Evolutionary conservation across 306 rosid genomes (phyloP), one percentile per base, ranked within the genome.

Genomic region (Sindora glabra): DNA sequence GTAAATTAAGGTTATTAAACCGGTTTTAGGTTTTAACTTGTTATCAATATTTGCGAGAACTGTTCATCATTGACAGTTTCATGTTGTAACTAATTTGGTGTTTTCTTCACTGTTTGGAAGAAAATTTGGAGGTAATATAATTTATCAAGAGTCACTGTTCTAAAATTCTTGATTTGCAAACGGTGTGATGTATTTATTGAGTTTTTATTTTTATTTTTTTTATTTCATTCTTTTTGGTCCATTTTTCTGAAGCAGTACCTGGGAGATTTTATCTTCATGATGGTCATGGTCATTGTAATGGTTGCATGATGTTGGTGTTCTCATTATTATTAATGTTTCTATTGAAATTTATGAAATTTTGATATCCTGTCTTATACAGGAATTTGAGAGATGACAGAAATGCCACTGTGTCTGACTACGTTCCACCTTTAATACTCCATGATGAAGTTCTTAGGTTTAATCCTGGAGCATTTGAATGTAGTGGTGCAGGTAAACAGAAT

Each of bases 401-500:
- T 26, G 78, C 36, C 64, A 75, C 48, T 80, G 22, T 66, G 2
- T 52, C 68, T 68, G 69, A 70, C 58, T 73, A 75, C 26, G 64
- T 54, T 16, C 94, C 82, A 59, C 81, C 89, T 70, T 74, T 77
- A 65, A 82, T 80, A 78, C 89, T 94, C 71, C 81, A 77, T 18
- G 87, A 81, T 38, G 89, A 80, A 69, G 95, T 94, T 78, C 76
- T 94, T n/a, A 79, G 74, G 70, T 77, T 62, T 77, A 72, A 86
- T 79, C 84, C 87, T 29, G 82, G 85, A 51, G 99, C 99, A 59
- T 89, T 94, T 62, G 73, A 80, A 24, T 82, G 67, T 49, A 64
- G 68, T 54, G 29, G 77, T 64, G 81, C 89, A 89, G 99, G 99
- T 94, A 84, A 83, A 81, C 76, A 56, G 66, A 80, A 81, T 80